Base-by-base conservation (phyloP, 2,329 filamentous ascomycete genomes). In the Paecilomyces niveus region DNA sequence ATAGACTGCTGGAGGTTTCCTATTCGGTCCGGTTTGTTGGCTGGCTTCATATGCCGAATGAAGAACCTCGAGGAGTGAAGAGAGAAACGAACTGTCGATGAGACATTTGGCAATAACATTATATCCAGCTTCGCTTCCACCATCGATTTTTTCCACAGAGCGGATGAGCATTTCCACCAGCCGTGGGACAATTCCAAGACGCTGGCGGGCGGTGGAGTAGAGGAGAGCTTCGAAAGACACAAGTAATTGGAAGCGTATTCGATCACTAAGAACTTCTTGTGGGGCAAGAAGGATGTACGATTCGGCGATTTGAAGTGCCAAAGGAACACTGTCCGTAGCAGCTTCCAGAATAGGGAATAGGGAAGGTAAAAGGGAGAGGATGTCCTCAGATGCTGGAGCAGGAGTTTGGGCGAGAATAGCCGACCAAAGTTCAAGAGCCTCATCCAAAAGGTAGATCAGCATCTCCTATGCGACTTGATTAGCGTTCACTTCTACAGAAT, bases 361-460 rank as follows among this genome's bases (percentile, higher is more conserved):
- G 53, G 81, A 75, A n/a, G 84, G 81, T 2, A 85, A 81, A 35
- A 93, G 79, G 3, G 80, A 77, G 3, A 89, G 72, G n/a, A 92
- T 75, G 13, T 86, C 84, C 0, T 80, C 75, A 0, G 85, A 81
- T 13, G 74, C 76, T 0, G 88, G 86, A 11, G 84, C 76, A 7
- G 82, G 80, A 59, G 86, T 87, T 66, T 90, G 85, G 62, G 80
- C 80, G 39, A 92, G 74, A 10, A 97, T 85, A 1, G 88, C 85
- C 33, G 83, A 82, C 93, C 93, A 97, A 2, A 99, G 83, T 58
- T 97, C 92, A 13, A 97, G 79, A 0, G 91, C 90, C 71, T 99
- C 94, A 61, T 97, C 94, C 11, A 96, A 85, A 10, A 99, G 83
- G 67, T 96, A 94, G 1, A 92, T 77, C 64, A 90, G 85, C 50